Base-by-base conservation (phyloP, 2,329 filamentous ascomycete genomes). In the Pyricularia grisea region DNA sequence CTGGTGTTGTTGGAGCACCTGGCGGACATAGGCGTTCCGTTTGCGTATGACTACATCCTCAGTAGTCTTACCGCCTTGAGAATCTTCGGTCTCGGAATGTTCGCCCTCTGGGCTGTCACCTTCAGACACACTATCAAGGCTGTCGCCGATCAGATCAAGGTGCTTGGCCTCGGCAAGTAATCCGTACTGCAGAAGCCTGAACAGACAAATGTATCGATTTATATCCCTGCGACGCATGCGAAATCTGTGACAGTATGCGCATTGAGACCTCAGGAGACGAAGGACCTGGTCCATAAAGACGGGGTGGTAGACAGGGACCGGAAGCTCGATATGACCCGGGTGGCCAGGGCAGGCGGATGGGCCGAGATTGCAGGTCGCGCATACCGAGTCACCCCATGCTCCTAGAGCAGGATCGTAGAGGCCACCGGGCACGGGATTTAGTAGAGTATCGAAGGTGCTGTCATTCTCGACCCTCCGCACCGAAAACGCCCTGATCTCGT, bases 381-480 rank as follows among this genome's bases (percentile, higher is more conserved):
- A 99, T 92, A 89, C 84, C 78, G 91, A 87, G 76, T 97, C 93
- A 66, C 91, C 89, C 86, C 93, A 97, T 68, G 94, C 92, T 33
- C 95, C 95, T 71, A 99, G 84, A 65, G 94, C 94, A 69, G 92
- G 88, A 79, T 97, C 95, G 77, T 99, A 97, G 10, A 99, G 85
- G 77, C 95, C 95, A 70, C 93, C 93, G 17, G 93, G 92, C 11
- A 96, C 87, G 9, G 94, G 94, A 75, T 97, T 94, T 73, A 96
- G 85, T 69, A 97, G 87, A 70, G 88, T 93, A 80, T 98, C 95
- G 78, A 98, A 95, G n/a, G 95, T 97, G 73, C 87, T 92, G 67
- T 93, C 90, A 81, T 96, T 97, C 76, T 96, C 91, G 74, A 99
- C 97, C 79, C 90, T 89, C 83, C 95, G 95, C 73, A 97, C 95